Conservation (phyloP, 345 rosid species). For the Citropsis articulata region DNA sequence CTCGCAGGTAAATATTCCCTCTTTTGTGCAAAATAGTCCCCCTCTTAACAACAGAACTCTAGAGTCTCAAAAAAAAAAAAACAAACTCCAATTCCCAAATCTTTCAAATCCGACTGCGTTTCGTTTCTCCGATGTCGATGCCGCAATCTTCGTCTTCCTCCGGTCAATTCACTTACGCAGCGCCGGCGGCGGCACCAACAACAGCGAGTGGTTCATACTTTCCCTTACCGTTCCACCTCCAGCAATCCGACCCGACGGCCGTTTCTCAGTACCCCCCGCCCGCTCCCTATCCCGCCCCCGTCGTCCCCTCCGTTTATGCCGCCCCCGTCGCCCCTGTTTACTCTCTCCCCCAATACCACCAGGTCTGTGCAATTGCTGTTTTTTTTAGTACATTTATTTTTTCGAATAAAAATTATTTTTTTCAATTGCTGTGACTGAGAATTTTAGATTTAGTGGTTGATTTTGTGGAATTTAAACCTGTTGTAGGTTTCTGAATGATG, state of each 20-base stretch:
- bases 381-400: background rate
- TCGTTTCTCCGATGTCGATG: constrained; percentile 31
- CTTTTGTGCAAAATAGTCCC: background rate
- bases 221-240: constrained; percentile 46
- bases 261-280: constrained; percentile 22
- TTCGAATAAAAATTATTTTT: background rate
- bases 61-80: no score
- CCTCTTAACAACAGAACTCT: background rate
- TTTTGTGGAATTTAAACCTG: background rate
- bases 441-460: background rate
- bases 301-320: constrained; percentile 40
- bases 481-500: background rate
- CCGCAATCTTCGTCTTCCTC: constrained; percentile 37
- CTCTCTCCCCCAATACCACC: constrained; percentile 78
- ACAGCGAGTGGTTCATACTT: constrained; percentile 34
- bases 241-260: constrained; percentile 24
- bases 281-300: constrained; percentile 35
- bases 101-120: constrained; percentile 3
- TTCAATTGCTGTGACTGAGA: background rate
- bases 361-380: constrained; percentile 32
- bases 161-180: constrained; percentile 41
- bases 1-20: no score
- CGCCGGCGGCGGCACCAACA: constrained; percentile 13
- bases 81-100: constrained; percentile 1
- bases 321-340: constrained; percentile 52